A percentile compares a stretch with the other conserved stretches of the same genome.
Evolutionary conservation across 2,329 filamentous ascomycete genomes (phyloP).

Genomic region (Fusarium xylarioides): DNA sequence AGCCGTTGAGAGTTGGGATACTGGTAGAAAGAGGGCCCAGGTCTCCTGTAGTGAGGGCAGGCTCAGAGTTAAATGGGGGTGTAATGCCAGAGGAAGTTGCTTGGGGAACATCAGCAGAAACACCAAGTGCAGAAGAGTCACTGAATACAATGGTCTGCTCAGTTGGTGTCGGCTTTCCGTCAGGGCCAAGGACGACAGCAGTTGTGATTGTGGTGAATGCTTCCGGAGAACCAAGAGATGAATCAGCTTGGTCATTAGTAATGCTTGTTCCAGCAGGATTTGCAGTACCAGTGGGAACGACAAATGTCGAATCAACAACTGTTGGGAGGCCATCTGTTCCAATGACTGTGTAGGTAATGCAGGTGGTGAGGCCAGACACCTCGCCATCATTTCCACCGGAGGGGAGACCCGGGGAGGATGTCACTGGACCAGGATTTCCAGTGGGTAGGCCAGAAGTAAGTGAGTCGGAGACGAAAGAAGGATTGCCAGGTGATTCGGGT

Average conservation of each 20-base stretch:
- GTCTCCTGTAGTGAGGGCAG: slow-evolving; percentile 18
- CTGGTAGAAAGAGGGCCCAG: slow-evolving; percentile 12
- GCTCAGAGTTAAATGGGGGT: slow-evolving; percentile 19
- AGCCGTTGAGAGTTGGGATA: slow-evolving; percentile 41
- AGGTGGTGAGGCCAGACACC: slow-evolving; percentile 39
- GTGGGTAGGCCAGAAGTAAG: slow-evolving; percentile 38
- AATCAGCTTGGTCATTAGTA: slow-evolving; percentile 8
- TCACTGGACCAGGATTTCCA: slow-evolving; percentile 35
- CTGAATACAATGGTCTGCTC: slow-evolving; percentile 47
- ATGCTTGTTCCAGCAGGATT: slow-evolving; percentile 31
- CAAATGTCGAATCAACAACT: slow-evolving; percentile 45
- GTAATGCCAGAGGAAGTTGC: slow-evolving; percentile 31
- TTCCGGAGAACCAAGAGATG: slow-evolving; percentile 21
- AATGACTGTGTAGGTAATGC: slow-evolving; percentile 43
- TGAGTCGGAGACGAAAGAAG: slow-evolving; percentile 33
- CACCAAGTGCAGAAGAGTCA: slow-evolving; percentile 33
- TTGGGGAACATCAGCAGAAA: slow-evolving; percentile 23
- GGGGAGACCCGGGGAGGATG: slow-evolving; percentile 11
- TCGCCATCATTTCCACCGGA: neutral
- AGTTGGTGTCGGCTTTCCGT: slow-evolving; percentile 46
- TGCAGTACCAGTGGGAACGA: slow-evolving; percentile 35
- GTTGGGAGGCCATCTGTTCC: slow-evolving; percentile 45
- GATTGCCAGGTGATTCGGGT: slow-evolving; percentile 23
- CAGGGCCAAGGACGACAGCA: slow-evolving; percentile 44
- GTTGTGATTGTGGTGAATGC: slow-evolving; percentile 45